Base-by-base conservation (phyloP, 2,329 filamentous ascomycete genomes). In the Ophiocordyceps australis region DNA sequence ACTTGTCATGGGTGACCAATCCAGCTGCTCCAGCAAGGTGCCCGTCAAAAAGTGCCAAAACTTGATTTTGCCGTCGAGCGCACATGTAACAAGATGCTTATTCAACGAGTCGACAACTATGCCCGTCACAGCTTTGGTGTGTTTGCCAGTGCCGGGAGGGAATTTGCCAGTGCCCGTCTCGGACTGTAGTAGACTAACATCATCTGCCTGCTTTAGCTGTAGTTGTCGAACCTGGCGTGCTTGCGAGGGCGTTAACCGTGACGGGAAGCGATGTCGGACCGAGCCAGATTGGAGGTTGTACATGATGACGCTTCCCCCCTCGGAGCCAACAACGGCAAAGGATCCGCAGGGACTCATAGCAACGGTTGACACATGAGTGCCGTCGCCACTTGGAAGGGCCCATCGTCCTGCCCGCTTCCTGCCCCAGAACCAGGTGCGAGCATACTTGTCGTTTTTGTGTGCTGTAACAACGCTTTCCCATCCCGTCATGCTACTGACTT, bases 401-500 rank as follows among this genome's bases (percentile, higher is more conserved):
- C 89, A 98, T 34, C 89, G 66, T 9, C 89, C 89, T 25, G 89
- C 85, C 39, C 77, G 74, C 52, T 91, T 94, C 29, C 82, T 74
- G 5, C 86, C 89, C 85, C 89, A 95, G 52, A 94, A 94, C 89
- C 89, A 98, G 2, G 89, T 95, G 27, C 89, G 71, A 12, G 83
- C 89, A 43, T 69, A 79, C 23, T 73, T 65, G 42, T 95, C 86
- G 26, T 76, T 71, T 41, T 75, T 75, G 45, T 98, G 91, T 8
- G 83, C 86, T 4, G 89, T 98, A 3, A 98, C 70, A 6, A 98
- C 74, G 43, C 86, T 94, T 49, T 98, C 91, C 89, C 89, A 98
- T 2, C 89, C 89, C 3, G 85, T 93, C 57, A 72, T 73, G 24
- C 72, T 66, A 39, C 74, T 78, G 29, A 73, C 59, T 37, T 82